phyloP scores from a whole-genome alignment of 441 rosid genomes.

The Adansonia rubrostipa region DNA sequence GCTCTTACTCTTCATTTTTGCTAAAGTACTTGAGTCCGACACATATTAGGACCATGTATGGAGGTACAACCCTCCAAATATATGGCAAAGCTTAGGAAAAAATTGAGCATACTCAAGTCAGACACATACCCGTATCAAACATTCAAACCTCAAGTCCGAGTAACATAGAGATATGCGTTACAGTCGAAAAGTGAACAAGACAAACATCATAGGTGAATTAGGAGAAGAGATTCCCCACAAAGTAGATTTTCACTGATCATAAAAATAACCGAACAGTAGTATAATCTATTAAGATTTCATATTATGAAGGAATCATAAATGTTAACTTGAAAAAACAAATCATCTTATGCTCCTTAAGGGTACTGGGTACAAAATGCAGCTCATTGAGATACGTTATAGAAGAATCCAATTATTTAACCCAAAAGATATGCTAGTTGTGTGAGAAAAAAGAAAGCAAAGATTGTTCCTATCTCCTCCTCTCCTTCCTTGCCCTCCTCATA shows the following conservation, averaged over 20 bases:
- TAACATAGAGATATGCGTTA: not conserved
- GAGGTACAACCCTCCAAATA: not conserved
- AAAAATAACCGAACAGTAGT: not conserved
- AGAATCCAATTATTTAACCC: not conserved
- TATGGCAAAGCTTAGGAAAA: not conserved
- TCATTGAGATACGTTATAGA: too few species aligned
- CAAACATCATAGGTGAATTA: not conserved
- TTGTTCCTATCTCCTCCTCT: not conserved
- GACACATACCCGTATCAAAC: not conserved
- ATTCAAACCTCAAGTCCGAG: not conserved
- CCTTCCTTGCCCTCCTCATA: not conserved
- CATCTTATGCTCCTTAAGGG: not conserved
- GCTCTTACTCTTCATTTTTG: not conserved
- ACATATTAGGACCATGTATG: not conserved
- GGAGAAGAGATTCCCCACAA: not conserved
- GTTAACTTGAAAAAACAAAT: not conserved
- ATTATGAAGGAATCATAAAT: constrained; percentile 3
- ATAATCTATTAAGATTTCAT: not conserved
- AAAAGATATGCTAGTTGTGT: not conserved
- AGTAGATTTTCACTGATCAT: not conserved
- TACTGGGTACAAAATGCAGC: not conserved
- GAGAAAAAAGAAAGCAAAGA: not conserved
- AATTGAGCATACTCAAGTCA: not conserved
- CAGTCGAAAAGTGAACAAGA: not conserved
- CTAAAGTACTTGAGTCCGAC: not conserved